Conservation (phyloP, 1,284 basidiomycete genomes). For the Boletellus deceptivus region DNA sequence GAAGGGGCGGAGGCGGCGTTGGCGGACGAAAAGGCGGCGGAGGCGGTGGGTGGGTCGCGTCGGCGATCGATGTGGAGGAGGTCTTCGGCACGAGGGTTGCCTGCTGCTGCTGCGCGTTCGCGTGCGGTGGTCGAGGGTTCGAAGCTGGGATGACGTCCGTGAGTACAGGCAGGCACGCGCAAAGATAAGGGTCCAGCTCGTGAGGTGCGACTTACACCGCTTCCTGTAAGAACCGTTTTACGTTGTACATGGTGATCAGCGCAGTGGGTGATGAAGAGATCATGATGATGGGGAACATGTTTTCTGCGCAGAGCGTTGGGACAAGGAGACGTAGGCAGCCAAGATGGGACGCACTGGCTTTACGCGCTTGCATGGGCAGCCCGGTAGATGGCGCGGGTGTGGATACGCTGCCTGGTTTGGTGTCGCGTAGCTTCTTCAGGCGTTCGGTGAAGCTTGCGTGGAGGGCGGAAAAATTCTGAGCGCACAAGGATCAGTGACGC, state of each 20-base stretch:
- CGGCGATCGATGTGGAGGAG: slow-evolving; percentile 81
- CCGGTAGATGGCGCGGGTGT: slow-evolving; percentile 38
- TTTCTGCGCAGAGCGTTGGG: slow-evolving; percentile 37
- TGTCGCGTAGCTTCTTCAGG: slow-evolving; percentile 71
- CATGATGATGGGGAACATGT: slow-evolving; percentile 89
- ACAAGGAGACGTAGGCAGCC: too few species aligned
- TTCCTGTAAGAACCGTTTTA: slow-evolving; percentile 90
- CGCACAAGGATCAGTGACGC: background rate
- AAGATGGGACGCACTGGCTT: slow-evolving; percentile 50
- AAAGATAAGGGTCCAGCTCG: too few species aligned
- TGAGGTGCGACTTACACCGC: slow-evolving; percentile 55
- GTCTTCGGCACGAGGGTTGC: slow-evolving; percentile 79
- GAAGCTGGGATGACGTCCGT: slow-evolving; percentile 49
- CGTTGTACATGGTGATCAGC: slow-evolving; percentile 97
- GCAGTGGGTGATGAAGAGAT: slow-evolving; percentile 95
- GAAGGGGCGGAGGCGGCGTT: background rate
- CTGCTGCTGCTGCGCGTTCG: slow-evolving; percentile 62
- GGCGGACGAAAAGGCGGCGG: slow-evolving; percentile 12
- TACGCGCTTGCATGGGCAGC: slow-evolving; percentile 56
- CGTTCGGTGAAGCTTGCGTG: slow-evolving; percentile 63
- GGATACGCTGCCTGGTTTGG: slow-evolving; percentile 47
- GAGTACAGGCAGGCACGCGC: background rate
- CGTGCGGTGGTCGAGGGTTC: slow-evolving; percentile 78
- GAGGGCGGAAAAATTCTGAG: slow-evolving; percentile 73
- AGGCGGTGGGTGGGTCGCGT: slow-evolving; percentile 58